A percentile compares a stretch with the other conserved stretches of the same genome.
Conservation (phyloP, 352 stramenopile genomes). For the Plasmopara viticola region DNA sequence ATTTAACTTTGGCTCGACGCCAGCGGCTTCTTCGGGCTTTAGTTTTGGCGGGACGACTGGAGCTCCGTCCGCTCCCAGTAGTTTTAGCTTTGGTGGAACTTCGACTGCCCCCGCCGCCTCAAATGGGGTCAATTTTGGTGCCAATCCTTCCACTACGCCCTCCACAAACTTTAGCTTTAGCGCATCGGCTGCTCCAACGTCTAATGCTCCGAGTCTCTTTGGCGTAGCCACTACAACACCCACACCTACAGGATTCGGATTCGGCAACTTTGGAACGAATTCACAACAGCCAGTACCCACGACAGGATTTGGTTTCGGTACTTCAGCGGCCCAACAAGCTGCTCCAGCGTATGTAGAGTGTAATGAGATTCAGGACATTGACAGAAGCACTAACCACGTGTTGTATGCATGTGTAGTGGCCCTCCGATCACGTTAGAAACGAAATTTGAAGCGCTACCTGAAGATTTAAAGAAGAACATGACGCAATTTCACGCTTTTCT, state of each 20-base stretch:
- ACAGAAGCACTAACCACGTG: not conserved
- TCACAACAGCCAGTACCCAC: not conserved
- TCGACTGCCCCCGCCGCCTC: slow-evolving; percentile 5
- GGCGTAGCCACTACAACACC: slow-evolving; percentile 6
- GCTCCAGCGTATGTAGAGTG: slow-evolving; percentile 13
- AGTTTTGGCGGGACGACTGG: slow-evolving; percentile 13
- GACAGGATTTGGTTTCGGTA: slow-evolving; percentile 14
- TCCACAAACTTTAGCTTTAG: slow-evolving; percentile 25
- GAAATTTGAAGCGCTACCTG: slow-evolving; percentile 56
- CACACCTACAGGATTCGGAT: slow-evolving; percentile 4
- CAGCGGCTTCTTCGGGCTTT: slow-evolving; percentile 16
- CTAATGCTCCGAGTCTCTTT: slow-evolving; percentile 20
- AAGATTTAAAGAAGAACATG: slow-evolving; percentile 74
- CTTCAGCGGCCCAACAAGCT: slow-evolving; percentile 2
- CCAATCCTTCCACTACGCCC: slow-evolving; percentile 12
- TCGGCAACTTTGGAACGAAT: slow-evolving; percentile 11
- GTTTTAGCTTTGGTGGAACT: slow-evolving; percentile 13
- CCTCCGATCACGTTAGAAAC: slow-evolving; percentile 69
- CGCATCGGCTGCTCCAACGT: slow-evolving; percentile 4
- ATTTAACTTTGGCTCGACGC: slow-evolving; percentile 7
- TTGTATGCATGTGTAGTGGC: slow-evolving; percentile 10
- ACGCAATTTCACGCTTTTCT: slow-evolving; percentile 68
- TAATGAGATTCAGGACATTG: not conserved
- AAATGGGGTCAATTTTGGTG: slow-evolving; percentile 22
- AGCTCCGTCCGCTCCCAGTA: slow-evolving; percentile 7